Base-by-base conservation (phyloP, 371 early-diverging fungal species). In the Lichtheimia hyalospora region DNA sequence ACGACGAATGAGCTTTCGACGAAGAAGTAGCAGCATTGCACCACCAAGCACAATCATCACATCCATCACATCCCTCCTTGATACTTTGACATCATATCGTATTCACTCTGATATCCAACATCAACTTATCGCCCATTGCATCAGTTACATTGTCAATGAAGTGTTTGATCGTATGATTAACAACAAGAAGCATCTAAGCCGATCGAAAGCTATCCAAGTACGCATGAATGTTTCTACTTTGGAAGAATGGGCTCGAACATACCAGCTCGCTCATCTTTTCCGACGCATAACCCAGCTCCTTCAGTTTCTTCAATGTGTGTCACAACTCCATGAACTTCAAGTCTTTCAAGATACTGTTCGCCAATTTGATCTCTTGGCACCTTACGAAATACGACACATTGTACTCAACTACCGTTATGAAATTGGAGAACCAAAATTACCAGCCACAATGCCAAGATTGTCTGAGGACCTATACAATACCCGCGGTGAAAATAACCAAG, bases 341-440 rank as follows among this genome's bases (percentile, higher is more conserved):
- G 79, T 80, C 25, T 92, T 89, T 72, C 71, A 87, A 18, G 89
- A 89, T 46, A 88, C 91, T 4, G 71, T 86, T 16, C 69, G 84
- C 49, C 77, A 77, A 48, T 78, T 91, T 46, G 80, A 84, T 28
- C 50, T 71, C 14, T 58, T 93, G 7, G 89, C 88, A 50, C 71
- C 84, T 0, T 60, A 85, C 18, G 94, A 94, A 60, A 71, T 92
- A 15, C 83, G 84, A 54, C 75, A 85, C 0, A 87, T 85, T 21
- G 83, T 92, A 18, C 83, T 81, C 27, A 70, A 73, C n/a, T 96
- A 96, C 68, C 84, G 89, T 12, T 96, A 93, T 63, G 97, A 96
- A 63, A 84, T 91, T n/a, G 86, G 84, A 18, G 96, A 95, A 65
- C 60, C 69, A 16, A 71, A 76, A 7, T 58, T 93, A n/a, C 77